Conservation (phyloP, 352 stramenopile species). For the Pythium periplocum region DNA sequence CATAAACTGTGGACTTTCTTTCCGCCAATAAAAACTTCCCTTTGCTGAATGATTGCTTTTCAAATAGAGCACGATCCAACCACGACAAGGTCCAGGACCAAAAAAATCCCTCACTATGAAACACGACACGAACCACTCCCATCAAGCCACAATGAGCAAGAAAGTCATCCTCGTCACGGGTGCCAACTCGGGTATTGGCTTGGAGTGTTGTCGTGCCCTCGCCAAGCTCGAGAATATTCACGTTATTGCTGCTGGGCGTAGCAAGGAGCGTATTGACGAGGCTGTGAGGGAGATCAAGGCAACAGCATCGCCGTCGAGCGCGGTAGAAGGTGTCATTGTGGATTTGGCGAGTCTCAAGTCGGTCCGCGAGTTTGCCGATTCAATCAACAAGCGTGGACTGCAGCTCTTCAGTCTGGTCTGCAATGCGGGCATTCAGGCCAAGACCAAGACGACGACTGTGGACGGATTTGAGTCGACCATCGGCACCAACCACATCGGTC, state of each 20-base stretch:
- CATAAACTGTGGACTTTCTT: neutral
- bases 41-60: neutral
- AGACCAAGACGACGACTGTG: conserved; percentile 11
- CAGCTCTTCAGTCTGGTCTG: conserved; percentile 26
- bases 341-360: conserved; percentile 29
- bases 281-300: conserved; percentile 14
- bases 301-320: neutral
- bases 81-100: neutral
- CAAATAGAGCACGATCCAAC: neutral
- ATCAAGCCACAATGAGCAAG: too few species aligned
- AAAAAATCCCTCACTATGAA: neutral
- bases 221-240: conserved; percentile 18
- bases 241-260: conserved; percentile 27
- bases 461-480: conserved; percentile 40
- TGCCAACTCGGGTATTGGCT: conserved; percentile 25
- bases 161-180: conserved; percentile 30
- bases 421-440: conserved; percentile 32
- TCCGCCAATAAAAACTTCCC: neutral
- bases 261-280: conserved; percentile 15
- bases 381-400: conserved; percentile 14
- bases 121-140: too few species aligned
- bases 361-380: conserved; percentile 17
- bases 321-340: conserved; percentile 20
- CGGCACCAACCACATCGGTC: conserved; percentile 33
- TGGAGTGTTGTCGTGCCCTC: conserved; percentile 21